phyloP scores from a whole-genome alignment of 768 basidiomycete species.

The Collybia sp. region DNA sequence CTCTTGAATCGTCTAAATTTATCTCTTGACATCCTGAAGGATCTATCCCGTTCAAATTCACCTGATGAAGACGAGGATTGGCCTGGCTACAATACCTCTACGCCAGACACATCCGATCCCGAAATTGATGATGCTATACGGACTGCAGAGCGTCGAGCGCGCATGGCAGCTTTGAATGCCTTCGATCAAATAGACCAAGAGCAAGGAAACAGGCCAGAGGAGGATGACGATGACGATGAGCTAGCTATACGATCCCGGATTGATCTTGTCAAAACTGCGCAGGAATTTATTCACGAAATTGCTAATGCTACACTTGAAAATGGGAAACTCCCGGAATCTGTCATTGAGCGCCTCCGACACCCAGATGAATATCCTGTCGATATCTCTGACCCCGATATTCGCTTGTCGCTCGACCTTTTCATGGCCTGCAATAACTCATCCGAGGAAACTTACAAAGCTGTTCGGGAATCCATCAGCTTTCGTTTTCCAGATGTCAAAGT shows the following conservation, averaged over 20 bases:
- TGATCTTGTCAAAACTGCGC: constrained; percentile 12
- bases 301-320: constrained; percentile 20
- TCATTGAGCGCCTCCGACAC: constrained; percentile 19
- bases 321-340: constrained; percentile 10
- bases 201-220: too few relatives aligned
- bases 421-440: constrained; percentile 22
- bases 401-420: constrained; percentile 28
- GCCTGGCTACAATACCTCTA: too few relatives aligned
- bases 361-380: constrained; percentile 14
- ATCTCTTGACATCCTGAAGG: too few relatives aligned
- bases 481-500: constrained; percentile 21
- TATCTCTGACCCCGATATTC: constrained; percentile 15
- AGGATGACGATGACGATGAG: not conserved
- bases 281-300: constrained; percentile 17
- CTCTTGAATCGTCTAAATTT: too few relatives aligned
- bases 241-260: not conserved
- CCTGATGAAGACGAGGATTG: too few relatives aligned
- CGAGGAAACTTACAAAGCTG: constrained; percentile 20
- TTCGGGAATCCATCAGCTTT: constrained; percentile 13
- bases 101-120: too few relatives aligned
- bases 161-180: too few relatives aligned
- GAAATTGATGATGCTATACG: too few relatives aligned
- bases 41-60: too few relatives aligned
- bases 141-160: too few relatives aligned
- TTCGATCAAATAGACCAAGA: too few relatives aligned